Evolutionary conservation across 805 yeast genomes (phyloP), one percentile per base, ranked within the genome.

Genomic region (Kockiozyma suomiensis): DNA sequence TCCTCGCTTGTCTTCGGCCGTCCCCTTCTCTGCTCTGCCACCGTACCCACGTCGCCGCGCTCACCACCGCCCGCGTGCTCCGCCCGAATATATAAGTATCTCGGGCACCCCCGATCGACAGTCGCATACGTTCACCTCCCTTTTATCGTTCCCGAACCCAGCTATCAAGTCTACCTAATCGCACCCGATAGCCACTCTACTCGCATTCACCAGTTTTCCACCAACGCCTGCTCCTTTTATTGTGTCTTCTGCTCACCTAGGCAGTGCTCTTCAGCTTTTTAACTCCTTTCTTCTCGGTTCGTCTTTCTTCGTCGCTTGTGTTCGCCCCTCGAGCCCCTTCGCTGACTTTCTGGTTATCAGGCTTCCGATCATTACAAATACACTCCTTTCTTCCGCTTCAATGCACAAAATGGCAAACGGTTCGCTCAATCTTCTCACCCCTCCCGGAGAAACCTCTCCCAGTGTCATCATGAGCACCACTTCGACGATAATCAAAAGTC

Each of bases 361-460:
- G 38, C 51, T 47, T 32, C 26, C 51, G 40, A 47, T 23, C 40
- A 30, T 30, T 17, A 10, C 26, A 5, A 4, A 21, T 42, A 25
- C 42, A 10, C 35, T 49, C 32, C 43, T 21, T 25, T 26, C 30
- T n/a, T 42, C 25, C 15, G 21, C 42, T 7, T 8, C 23, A 35
- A 2, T 15, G 15, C 35, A 25, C 55, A 21, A 6, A 19, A 41
- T 42, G 49, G 19, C 46, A 25, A 37, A 21, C 41, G 15, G 23
- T n/a, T 30, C 50, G 15, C 5, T 41, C 19, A 37, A 33, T 23
- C 65, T 56, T 17, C 48, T 55, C 42, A 30, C 58, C 75, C 84
- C 73, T 76, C 84, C 68, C 78, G 81, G 76, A 77, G 84, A 79
- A 80, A 78, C 75, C 72, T 79, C 80, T 72, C 82, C 61, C 77